A percentile compares a stretch with the other conserved stretches of the same genome.
phyloP scores from a whole-genome alignment of 768 basidiomycete genomes.

The Strobilomyces dryophilus region DNA sequence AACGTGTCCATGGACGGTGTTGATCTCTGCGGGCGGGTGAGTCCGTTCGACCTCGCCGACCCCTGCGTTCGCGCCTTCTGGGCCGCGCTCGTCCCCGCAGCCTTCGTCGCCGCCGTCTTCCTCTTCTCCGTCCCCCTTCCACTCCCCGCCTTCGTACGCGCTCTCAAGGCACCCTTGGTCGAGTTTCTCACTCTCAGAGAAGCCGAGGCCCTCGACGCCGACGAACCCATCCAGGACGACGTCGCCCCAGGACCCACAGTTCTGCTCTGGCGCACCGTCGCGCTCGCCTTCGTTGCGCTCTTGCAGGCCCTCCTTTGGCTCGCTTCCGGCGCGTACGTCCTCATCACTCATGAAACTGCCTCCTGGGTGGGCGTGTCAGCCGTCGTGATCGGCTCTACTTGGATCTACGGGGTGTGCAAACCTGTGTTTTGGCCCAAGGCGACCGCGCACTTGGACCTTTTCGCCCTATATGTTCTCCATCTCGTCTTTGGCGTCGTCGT shows the following conservation, averaged over 20 bases:
- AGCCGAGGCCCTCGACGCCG: slow-evolving; percentile 46
- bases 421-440: slow-evolving; percentile 49
- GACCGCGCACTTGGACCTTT: slow-evolving; percentile 62
- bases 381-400: slow-evolving; percentile 49
- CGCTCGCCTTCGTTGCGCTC: slow-evolving; percentile 55
- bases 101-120: slow-evolving; percentile 42
- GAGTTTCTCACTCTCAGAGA: slow-evolving; percentile 49
- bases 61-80: slow-evolving; percentile 49
- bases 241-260: slow-evolving; percentile 8
- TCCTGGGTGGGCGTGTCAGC: slow-evolving; percentile 36
- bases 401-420: slow-evolving; percentile 63
- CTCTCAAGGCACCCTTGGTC: slow-evolving; percentile 32
- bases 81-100: slow-evolving; percentile 47
- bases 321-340: slow-evolving; percentile 49
- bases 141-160: slow-evolving; percentile 18
- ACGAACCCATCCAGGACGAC: not conserved
- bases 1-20: slow-evolving; percentile 6
- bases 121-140: slow-evolving; percentile 32
- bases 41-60: slow-evolving; percentile 37
- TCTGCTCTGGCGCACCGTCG: slow-evolving; percentile 57
- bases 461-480: slow-evolving; percentile 51
- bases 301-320: slow-evolving; percentile 57
- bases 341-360: slow-evolving; percentile 36
- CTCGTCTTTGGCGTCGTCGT: slow-evolving; percentile 44
- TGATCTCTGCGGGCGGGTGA: slow-evolving; percentile 11